Base-by-base conservation (phyloP, 192 early-diverging fungal species). In the Dimargaris xerosporica region DNA sequence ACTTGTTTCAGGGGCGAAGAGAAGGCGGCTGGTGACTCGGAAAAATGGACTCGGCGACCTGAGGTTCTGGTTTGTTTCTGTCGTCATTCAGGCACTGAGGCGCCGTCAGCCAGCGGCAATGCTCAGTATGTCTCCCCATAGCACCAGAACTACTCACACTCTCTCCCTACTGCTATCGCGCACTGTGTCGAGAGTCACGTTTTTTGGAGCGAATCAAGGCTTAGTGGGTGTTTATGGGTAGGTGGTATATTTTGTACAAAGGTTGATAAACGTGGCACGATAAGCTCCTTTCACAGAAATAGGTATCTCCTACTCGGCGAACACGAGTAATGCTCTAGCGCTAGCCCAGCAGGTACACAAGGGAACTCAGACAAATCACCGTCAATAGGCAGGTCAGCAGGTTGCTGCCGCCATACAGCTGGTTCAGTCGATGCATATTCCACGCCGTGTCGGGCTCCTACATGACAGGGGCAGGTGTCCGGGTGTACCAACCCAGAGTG, bases 391-490 rank as follows among this genome's bases (percentile, higher is more conserved):
- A 4, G 58, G 10, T n/a, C 15, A 60, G 26, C 10, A 60, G 43
- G n/a, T 13, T 28, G 13, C 34, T 23, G 43, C 58, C 26, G 34
- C 58, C 26, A 7, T 21, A n/a, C n/a, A 43, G 39, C 9, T 43
- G 42, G n/a, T 41, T 21, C 6, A 23, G 15, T 11, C 58, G 58
- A n/a, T 42, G 42, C 34, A 60, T 43, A 34, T 60, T 60, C 58
- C 58, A 60, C 28, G 58, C 42, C 23, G 58, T 5, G 31, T 60
- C 58, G 23, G 58, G 42, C 5, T 60, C 58, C 58, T 60, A 34
- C 5, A 19, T 23, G 23, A 7, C 13, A 30, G 9, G 7, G 34
- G 11, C 29, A 56, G 0, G 29, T 56, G 29, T 56, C n/a, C 19
- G 1, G 10, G 12, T 56, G 29, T 10, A 19, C 26, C 19, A 25